A percentile compares a stretch with the other conserved stretches of the same genome.
Conservation (phyloP, 768 basidiomycete species). For the Boletus vinaceobasis region DNA sequence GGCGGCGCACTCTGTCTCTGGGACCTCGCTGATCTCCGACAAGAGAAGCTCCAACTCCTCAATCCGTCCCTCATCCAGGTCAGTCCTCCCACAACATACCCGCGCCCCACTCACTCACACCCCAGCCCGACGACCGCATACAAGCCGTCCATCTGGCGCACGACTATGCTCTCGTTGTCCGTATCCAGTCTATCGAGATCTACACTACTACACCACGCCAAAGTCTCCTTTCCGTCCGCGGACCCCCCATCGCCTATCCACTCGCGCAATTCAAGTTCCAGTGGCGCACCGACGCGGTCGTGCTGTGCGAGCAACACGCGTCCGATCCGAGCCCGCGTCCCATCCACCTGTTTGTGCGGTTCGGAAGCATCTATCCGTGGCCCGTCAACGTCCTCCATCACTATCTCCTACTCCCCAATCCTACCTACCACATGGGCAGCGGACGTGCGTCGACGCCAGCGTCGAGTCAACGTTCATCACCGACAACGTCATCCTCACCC, state of each 20-base stretch:
- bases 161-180: slow-evolving; percentile 45
- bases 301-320: slow-evolving; percentile 33
- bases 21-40: slow-evolving; percentile 31
- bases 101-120: background rate
- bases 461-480: background rate
- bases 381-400: slow-evolving; percentile 68
- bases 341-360: slow-evolving; percentile 57
- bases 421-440: slow-evolving; percentile 27
- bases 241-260: slow-evolving; percentile 37
- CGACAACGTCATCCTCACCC: background rate
- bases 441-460: background rate
- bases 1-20: slow-evolving; percentile 35
- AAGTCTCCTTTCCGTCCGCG: slow-evolving; percentile 12
- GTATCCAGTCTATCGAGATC: slow-evolving; percentile 40
- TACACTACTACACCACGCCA: slow-evolving; percentile 35
- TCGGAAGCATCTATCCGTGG: slow-evolving; percentile 60
- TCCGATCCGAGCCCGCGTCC: slow-evolving; percentile 14
- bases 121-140: slow-evolving; percentile 35
- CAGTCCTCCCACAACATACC: background rate
- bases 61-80: slow-evolving; percentile 35
- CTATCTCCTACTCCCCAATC: slow-evolving; percentile 49
- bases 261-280: slow-evolving; percentile 47
- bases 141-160: slow-evolving; percentile 42
- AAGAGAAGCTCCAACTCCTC: slow-evolving; percentile 33
- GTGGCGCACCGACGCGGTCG: slow-evolving; percentile 55